These are phyloP conservation scores for Phaffia australis DNA, from an alignment of 768 basidiomycete species.

Conservation along the genomic window DNA sequence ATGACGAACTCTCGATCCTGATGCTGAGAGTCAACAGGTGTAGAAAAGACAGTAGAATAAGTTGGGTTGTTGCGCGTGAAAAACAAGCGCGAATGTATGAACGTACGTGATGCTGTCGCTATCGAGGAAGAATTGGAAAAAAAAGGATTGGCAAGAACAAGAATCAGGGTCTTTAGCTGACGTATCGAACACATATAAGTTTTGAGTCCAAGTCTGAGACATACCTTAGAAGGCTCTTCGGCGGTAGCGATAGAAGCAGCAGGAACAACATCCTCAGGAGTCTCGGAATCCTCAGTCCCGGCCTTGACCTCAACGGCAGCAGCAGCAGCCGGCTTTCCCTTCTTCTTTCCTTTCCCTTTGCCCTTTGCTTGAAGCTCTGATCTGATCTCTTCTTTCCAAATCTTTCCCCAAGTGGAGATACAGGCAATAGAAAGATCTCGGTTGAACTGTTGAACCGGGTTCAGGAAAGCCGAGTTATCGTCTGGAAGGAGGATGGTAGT, in stretches of 20 bases:
- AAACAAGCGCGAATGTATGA: neutral
- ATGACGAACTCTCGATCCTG: conserved; percentile 59
- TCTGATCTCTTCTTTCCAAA: conserved; percentile 36
- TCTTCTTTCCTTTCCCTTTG: conserved; percentile 43
- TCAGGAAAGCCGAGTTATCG: conserved; percentile 77
- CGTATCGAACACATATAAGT: neutral
- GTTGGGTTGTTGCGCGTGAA: neutral
- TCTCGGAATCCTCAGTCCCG: neutral
- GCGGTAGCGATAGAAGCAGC: neutral
- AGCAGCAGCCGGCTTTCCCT: conserved; percentile 2
- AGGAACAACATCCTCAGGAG: neutral
- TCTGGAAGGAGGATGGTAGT: conserved; percentile 57
- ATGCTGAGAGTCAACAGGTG: conserved; percentile 39
- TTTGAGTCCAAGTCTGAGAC: neutral
- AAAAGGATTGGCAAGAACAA: neutral
- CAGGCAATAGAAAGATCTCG: conserved; percentile 83
- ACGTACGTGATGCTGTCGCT: neutral
- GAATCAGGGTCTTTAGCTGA: neutral
- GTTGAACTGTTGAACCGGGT: conserved; percentile 98
- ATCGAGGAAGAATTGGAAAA: neutral
- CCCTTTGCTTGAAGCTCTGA: conserved; percentile 32
- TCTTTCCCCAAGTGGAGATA: conserved; percentile 79
- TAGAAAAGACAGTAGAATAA: neutral
- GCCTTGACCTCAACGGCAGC: neutral
- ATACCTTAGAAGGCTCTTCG: neutral